Conservation (phyloP, 2,329 filamentous ascomycete genomes). For the Neopestalotiopsis sp. region DNA sequence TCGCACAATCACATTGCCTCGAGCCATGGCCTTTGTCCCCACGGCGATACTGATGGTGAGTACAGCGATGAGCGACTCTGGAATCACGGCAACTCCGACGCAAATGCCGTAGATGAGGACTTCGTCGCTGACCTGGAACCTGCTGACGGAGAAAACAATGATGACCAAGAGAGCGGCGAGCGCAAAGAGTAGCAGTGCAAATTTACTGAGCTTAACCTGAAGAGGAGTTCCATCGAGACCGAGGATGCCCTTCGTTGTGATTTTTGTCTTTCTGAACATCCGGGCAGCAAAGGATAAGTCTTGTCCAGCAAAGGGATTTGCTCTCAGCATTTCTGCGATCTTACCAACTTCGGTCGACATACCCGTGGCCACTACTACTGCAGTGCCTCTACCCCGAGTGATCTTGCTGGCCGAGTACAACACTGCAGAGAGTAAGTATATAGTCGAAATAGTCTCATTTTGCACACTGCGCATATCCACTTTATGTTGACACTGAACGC, state of each 20-base stretch:
- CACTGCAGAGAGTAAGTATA: conserved; percentile 41
- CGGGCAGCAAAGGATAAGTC: conserved; percentile 52
- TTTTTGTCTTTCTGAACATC: conserved; percentile 49
- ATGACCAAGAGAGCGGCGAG: conserved; percentile 68
- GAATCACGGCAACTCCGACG: conserved; percentile 58
- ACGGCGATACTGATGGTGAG: conserved; percentile 67
- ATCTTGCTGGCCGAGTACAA: conserved; percentile 76
- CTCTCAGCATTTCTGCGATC: conserved; percentile 74
- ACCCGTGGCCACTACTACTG: conserved; percentile 72
- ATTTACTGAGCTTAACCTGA: conserved; percentile 83
- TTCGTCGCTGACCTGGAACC: conserved; percentile 59
- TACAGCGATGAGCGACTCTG: conserved; percentile 64
- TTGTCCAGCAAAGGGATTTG: conserved; percentile 56
- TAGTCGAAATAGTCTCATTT: neutral
- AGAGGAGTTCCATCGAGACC: conserved; percentile 80
- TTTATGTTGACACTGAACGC: too few species aligned
- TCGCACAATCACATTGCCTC: conserved; percentile 60
- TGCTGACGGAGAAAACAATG: conserved; percentile 66
- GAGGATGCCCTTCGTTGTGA: conserved; percentile 56
- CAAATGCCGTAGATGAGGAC: conserved; percentile 61
- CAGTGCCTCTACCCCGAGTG: conserved; percentile 71
- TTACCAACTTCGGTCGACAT: conserved; percentile 79
- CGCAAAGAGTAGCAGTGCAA: conserved; percentile 80
- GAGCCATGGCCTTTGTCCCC: conserved; percentile 60
- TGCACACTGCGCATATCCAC: neutral